Evolutionary conservation across 2,329 filamentous ascomycete species (phyloP).

Genomic region (Alternaria novae-zelandiae): DNA sequence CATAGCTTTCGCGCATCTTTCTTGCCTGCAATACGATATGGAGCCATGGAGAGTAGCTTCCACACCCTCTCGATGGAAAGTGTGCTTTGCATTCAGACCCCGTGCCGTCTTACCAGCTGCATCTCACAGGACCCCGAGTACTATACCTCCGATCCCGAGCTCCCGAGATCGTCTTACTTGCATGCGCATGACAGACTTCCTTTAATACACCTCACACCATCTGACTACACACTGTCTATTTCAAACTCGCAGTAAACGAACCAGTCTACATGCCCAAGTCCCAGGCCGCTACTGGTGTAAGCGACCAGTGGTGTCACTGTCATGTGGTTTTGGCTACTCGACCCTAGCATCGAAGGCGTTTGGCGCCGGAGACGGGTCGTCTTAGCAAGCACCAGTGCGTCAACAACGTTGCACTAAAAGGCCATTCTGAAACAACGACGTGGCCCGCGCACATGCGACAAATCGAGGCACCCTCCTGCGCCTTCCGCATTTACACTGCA

Average conservation of each 20-base stretch:
- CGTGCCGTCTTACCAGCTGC: neutral
- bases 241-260: neutral
- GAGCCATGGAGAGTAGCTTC: neutral
- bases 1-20: slow-evolving; percentile 13
- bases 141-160: neutral
- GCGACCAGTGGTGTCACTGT: neutral
- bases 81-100: neutral
- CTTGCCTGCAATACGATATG: slow-evolving; percentile 11
- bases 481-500: slow-evolving; percentile 2
- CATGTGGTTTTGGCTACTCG: neutral
- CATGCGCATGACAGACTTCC: neutral
- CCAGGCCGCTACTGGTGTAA: neutral
- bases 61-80: neutral
- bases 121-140: neutral
- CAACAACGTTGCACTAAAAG: slow-evolving; percentile 8
- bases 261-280: neutral
- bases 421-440: slow-evolving; percentile 14
- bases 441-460: slow-evolving; percentile 6
- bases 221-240: neutral
- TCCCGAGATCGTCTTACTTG: slow-evolving; percentile 2
- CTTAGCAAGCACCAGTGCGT: slow-evolving; percentile 12
- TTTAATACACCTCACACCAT: slow-evolving; percentile 1
- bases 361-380: slow-evolving; percentile 9
- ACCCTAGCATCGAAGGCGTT: neutral
- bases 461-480: slow-evolving; percentile 5